Evolutionary conservation across 2,329 filamentous ascomycete species (phyloP).

Genomic region (Calonectria hongkongensis): DNA sequence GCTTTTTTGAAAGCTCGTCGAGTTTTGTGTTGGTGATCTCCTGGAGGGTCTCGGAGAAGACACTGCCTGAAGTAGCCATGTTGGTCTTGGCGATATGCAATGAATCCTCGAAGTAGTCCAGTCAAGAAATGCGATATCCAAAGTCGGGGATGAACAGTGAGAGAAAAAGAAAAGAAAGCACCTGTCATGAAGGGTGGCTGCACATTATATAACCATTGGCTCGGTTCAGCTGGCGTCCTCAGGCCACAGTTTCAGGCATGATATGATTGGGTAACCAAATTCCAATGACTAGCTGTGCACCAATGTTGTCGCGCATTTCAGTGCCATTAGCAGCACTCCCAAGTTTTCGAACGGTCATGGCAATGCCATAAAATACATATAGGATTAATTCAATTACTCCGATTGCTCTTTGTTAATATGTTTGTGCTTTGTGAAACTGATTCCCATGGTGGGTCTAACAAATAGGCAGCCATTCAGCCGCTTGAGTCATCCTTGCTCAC

Average conservation of each 20-base stretch:
- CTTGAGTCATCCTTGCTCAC: too few species aligned
- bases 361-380: too few species aligned
- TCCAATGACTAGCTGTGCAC: neutral
- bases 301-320: neutral
- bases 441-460: too few species aligned
- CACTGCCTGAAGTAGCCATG: constrained; percentile 58
- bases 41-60: constrained; percentile 65
- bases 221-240: neutral
- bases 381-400: too few species aligned
- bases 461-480: too few species aligned
- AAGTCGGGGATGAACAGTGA: neutral
- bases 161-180: neutral
- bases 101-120: neutral
- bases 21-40: constrained; percentile 67
- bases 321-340: too few species aligned
- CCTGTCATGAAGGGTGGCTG: neutral
- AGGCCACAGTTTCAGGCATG: neutral
- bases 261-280: neutral
- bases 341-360: too few species aligned
- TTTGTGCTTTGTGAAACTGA: too few species aligned
- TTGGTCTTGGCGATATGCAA: neutral
- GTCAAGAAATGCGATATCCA: neutral
- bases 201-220: neutral
- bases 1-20: constrained; percentile 64
- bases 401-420: too few species aligned